These are phyloP conservation scores for Solanum appendiculatum DNA, from an alignment of 257 asterid genomes.

Conservation along the genomic window DNA sequence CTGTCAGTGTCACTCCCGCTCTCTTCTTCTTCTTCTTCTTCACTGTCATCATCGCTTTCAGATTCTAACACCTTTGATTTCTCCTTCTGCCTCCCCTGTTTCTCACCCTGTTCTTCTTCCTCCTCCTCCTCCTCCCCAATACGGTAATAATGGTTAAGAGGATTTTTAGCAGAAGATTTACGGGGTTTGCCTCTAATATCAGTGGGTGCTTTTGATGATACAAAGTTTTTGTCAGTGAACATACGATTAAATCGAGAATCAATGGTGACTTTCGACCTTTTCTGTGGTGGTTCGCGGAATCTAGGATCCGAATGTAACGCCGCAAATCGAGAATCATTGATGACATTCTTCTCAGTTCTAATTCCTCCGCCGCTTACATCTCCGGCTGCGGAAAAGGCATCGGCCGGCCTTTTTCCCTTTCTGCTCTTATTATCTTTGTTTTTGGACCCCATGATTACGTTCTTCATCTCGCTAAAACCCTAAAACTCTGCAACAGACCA, in stretches of 20 bases:
- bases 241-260: constrained; percentile 66
- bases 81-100: not conserved
- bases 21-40: constrained; percentile 9
- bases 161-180: constrained; percentile 17
- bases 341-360: constrained; percentile 11
- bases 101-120: not conserved
- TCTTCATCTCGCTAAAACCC: not conserved
- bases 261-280: constrained; percentile 53
- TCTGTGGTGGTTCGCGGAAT: constrained; percentile 65
- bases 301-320: constrained; percentile 78
- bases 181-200: constrained; percentile 80
- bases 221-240: constrained; percentile 44
- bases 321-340: constrained; percentile 68
- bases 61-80: constrained; percentile 7
- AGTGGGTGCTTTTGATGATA: constrained; percentile 42
- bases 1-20: constrained; percentile 12
- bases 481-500: not conserved
- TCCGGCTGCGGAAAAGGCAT: not conserved
- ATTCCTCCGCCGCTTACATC: constrained; percentile 1
- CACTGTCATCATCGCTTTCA: constrained; percentile 1
- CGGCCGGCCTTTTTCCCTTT: not conserved
- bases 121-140: constrained; percentile 24
- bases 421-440: constrained; percentile 19
- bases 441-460: constrained; percentile 31
- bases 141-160: constrained; percentile 50